A percentile compares a stretch with the other conserved stretches of the same genome.
phyloP scores from a whole-genome alignment of 2,329 filamentous ascomycete genomes.

The Xylaria sp. region DNA sequence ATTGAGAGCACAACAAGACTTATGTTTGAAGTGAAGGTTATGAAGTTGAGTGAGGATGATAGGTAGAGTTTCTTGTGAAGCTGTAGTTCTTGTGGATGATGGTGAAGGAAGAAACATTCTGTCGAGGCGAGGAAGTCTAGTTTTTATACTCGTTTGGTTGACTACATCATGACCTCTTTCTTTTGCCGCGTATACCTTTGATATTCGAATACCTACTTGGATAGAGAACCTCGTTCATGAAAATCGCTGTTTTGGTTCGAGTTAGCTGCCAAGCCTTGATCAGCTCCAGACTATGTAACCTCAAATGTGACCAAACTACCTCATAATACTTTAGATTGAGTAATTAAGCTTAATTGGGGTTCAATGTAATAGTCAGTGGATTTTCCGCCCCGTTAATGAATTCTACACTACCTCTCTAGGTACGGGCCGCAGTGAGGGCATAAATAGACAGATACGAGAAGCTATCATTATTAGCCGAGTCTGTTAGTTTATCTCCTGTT shows the following conservation, averaged over 20 bases:
- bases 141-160: slow-evolving; percentile 27
- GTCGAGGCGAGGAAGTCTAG: background rate
- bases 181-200: too few species aligned
- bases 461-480: background rate
- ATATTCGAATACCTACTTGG: background rate
- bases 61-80: background rate
- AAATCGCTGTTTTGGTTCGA: background rate
- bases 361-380: slow-evolving; percentile 14
- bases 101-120: slow-evolving; percentile 12
- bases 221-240: background rate
- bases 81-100: slow-evolving; percentile 20
- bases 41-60: slow-evolving; percentile 4
- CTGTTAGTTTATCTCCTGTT: background rate
- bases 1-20: background rate
- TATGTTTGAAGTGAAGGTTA: background rate
- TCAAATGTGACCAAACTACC: background rate
- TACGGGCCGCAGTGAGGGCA: slow-evolving; percentile 14
- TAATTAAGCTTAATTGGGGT: background rate
- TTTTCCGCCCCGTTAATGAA: slow-evolving; percentile 8
- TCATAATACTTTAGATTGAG: background rate
- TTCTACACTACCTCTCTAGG: background rate
- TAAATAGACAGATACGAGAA: background rate
- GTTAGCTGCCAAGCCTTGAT: slow-evolving; percentile 17
- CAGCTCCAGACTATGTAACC: slow-evolving; percentile 19
- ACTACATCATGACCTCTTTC: background rate